These are phyloP conservation scores for Hysterangium stoloniferum DNA, from an alignment of 768 basidiomycete genomes.

Conservation along the genomic window DNA sequence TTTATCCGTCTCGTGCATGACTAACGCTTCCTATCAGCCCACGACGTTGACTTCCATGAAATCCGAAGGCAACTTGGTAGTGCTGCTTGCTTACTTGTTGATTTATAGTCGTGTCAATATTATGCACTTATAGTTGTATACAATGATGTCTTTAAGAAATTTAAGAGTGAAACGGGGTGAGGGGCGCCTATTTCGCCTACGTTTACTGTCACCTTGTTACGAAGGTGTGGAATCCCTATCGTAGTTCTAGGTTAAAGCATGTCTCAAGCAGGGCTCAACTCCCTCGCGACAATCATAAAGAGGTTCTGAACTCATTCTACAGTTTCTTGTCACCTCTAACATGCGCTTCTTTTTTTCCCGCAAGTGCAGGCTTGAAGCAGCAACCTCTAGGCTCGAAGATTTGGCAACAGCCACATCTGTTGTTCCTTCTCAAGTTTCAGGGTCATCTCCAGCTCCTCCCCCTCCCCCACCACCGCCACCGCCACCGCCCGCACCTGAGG, in stretches of 20 bases:
- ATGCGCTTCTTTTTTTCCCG: conserved; percentile 12
- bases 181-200: too few species aligned
- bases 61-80: conserved; percentile 80
- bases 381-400: conserved; percentile 91
- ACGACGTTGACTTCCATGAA: conserved; percentile 97
- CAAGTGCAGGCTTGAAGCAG: conserved; percentile 70
- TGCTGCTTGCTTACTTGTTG: conserved; percentile 50
- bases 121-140: too few species aligned
- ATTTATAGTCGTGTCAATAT: too few species aligned
- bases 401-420: conserved; percentile 44
- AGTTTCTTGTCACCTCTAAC: neutral
- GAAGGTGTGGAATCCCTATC: neutral
- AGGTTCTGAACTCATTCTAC: conserved; percentile 35
- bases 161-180: too few species aligned
- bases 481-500: conserved; percentile 26
- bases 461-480: conserved; percentile 24
- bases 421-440: conserved; percentile 17
- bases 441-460: conserved; percentile 23
- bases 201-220: too few species aligned
- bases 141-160: too few species aligned
- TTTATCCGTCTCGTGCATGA: neutral
- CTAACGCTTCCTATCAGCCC: conserved; percentile 46
- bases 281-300: conserved; percentile 76
- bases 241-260: conserved; percentile 17
- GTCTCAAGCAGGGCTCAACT: conserved; percentile 51